These are phyloP conservation scores for Cryomyces minteri DNA, from an alignment of 495 filamentous ascomycete genomes.

Conservation along the genomic window DNA sequence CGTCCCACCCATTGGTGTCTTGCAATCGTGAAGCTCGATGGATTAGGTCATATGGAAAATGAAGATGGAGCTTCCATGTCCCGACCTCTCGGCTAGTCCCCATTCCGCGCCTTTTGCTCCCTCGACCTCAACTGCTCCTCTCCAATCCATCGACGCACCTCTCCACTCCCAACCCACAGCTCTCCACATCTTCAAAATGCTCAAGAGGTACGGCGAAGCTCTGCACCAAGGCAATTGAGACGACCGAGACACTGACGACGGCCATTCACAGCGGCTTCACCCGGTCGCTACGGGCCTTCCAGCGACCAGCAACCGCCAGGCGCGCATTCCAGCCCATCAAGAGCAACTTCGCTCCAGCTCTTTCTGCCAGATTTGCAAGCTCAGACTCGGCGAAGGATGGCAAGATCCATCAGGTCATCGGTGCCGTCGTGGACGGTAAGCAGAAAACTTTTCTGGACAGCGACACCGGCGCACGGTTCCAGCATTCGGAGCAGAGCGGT, in stretches of 20 bases:
- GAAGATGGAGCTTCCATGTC: no score
- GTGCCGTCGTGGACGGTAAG: conserved; percentile 62
- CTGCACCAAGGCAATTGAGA: conserved; percentile 9
- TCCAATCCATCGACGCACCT: background rate
- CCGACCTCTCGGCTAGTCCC: background rate
- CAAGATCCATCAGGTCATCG: conserved; percentile 35
- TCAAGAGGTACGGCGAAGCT: conserved; percentile 15
- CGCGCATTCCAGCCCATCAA: conserved; percentile 20
- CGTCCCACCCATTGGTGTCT: no score
- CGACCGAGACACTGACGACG: conserved; percentile 7
- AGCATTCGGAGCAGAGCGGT: conserved; percentile 3
- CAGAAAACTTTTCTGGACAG: conserved; percentile 11
- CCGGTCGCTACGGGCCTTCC: conserved; percentile 15
- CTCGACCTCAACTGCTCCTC: background rate
- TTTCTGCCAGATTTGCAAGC: conserved; percentile 18
- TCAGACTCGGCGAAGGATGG: conserved; percentile 18
- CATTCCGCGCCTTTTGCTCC: background rate
- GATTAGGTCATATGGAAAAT: no score
- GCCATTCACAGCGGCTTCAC: conserved; percentile 17
- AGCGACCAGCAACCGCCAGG: conserved; percentile 9
- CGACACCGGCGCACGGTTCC: background rate
- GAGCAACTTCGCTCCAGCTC: conserved; percentile 15
- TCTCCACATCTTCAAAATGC: conserved; percentile 10
- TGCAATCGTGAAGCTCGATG: no score
- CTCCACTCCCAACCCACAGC: background rate